phyloP scores from a whole-genome alignment of 2,329 filamentous ascomycete genomes.

The Dothistroma pini region DNA sequence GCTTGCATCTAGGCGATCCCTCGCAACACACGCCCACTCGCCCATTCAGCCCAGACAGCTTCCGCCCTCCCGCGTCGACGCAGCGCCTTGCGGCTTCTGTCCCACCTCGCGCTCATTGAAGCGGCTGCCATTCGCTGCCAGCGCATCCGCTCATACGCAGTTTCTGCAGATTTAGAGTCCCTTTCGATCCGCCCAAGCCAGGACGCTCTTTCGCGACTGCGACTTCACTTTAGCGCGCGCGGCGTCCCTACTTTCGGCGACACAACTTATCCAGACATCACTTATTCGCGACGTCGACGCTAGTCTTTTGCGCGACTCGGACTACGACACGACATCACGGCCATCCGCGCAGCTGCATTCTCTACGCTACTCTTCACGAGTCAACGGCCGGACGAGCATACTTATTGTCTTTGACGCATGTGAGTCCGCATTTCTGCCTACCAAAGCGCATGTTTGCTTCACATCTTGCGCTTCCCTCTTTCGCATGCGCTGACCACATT shows the following conservation, averaged over 20 bases:
- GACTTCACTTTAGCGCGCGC: constrained; percentile 12
- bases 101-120: constrained; percentile 13
- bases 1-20: constrained; percentile 7
- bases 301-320: background rate
- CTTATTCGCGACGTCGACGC: background rate
- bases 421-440: constrained; percentile 15
- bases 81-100: constrained; percentile 8
- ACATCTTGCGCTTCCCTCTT: constrained; percentile 5
- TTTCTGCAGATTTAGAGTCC: constrained; percentile 22
- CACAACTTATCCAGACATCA: constrained; percentile 11
- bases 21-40: constrained; percentile 1
- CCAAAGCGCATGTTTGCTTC: background rate
- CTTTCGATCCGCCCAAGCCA: constrained; percentile 13
- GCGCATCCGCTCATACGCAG: constrained; percentile 19
- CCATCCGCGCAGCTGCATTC: constrained; percentile 23
- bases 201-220: constrained; percentile 17
- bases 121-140: constrained; percentile 11
- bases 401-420: constrained; percentile 29
- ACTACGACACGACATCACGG: constrained; percentile 12
- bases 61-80: constrained; percentile 15
- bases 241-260: constrained; percentile 16
- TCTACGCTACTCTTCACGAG: constrained; percentile 21
- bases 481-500: constrained; percentile 13
- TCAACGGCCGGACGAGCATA: constrained; percentile 34
- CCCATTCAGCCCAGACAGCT: constrained; percentile 5